Base-by-base conservation (phyloP, 1,284 basidiomycete species). In the Macrocystidia cucumis region DNA sequence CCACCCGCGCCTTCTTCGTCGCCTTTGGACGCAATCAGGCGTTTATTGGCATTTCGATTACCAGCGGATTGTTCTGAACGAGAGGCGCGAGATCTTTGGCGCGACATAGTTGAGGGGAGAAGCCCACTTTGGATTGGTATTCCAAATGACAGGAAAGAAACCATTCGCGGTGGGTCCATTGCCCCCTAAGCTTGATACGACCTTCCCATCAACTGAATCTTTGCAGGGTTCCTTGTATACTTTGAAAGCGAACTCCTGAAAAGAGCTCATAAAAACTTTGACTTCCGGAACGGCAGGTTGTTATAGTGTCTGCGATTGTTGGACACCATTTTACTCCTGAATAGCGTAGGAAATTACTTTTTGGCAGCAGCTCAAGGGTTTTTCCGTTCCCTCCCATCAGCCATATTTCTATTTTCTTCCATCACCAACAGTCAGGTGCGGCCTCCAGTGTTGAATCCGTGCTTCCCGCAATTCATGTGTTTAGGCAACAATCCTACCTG, bases 331-430 rank as follows among this genome's bases (percentile, higher is more conserved):
- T 31, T 32, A 17, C 27, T 31, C 25, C 29, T 52, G 12, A 30
- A 17, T 35, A 82, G 87, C 44, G 78, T 93, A 29, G 88, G 91
- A 14, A 92, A 93, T 55, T 92, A 89, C 51, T 88, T 93, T 51
- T 65, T 95, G 18, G 86, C 89, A 3, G 89, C 87, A 7, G 85
- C 89, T 0, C 81, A 88, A 46, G 77, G 65, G 7, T 89, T 93
- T 59, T 91, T 95, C 52, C 80, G 88, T 5, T 92, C 89, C 13
- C 66, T 95, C 5, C 87, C 93, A 13, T 92, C 91, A 3, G 91
- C 93, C 7, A 92, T 98, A 46, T 98, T 97, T 57, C 65, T 98
- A 25, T 97, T 98, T 56, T 85, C 91, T 13, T 88, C 90, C 0
- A 86, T 97, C 38, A 93, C 92, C 0, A 87, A 80, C 48, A 86